Evolutionary conservation across 139 green algal genomes (phyloP).

Genomic region (Chlorella sorokiniana): DNA sequence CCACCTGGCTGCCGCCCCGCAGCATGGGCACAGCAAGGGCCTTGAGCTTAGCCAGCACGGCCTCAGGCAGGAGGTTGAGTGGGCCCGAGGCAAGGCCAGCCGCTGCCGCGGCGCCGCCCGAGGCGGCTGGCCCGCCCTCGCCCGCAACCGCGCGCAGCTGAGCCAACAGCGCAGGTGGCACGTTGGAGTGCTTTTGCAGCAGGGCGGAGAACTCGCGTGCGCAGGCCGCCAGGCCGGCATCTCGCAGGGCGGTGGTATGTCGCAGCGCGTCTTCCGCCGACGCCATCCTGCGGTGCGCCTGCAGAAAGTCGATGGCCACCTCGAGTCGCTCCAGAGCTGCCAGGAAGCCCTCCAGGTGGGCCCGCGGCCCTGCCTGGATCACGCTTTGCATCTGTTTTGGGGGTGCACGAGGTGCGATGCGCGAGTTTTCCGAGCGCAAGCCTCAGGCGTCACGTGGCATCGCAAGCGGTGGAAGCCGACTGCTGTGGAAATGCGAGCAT

Average conservation of each 20-base stretch:
- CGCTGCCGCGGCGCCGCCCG: not conserved
- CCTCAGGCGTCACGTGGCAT: no score
- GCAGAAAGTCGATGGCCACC: conserved; percentile 38
- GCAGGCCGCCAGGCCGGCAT: conserved; percentile 20
- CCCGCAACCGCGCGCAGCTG: not conserved
- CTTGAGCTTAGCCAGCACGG: conserved; percentile 4
- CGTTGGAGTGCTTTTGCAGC: conserved; percentile 12
- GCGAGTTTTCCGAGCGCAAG: no score
- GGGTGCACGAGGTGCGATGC: not conserved
- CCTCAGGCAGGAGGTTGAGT: conserved; percentile 24
- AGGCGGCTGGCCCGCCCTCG: no score
- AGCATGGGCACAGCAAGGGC: conserved; percentile 37
- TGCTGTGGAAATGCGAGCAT: not conserved
- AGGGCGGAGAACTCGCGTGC: conserved; percentile 33
- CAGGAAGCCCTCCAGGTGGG: conserved; percentile 40
- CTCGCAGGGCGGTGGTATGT: conserved; percentile 32
- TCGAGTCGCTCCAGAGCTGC: conserved; percentile 36
- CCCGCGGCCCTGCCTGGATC: conserved; percentile 42
- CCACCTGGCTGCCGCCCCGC: not conserved
- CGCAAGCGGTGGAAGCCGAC: no score
- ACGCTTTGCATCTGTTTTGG: not conserved
- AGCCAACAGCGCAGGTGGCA: conserved; percentile 16
- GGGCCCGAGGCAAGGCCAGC: not conserved
- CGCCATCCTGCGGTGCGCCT: conserved; percentile 43
- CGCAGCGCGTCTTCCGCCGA: conserved; percentile 36